Conservation (phyloP, 495 filamentous ascomycete species). For the Saxophila tyrrhenica region DNA sequence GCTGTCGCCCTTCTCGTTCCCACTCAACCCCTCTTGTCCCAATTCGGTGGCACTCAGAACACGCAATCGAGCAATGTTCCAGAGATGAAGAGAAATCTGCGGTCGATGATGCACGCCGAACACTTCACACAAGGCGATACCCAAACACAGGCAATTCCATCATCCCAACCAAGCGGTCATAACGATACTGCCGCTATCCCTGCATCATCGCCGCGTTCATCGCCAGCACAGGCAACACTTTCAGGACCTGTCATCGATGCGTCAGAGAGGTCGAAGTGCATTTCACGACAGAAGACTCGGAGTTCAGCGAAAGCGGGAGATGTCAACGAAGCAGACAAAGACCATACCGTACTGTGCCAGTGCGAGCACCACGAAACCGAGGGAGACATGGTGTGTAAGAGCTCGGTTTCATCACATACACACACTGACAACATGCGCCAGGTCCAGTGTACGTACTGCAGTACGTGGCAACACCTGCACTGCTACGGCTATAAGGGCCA, state of each 20-base stretch:
- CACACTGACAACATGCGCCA: slow-evolving; percentile 10
- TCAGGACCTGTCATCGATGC: slow-evolving; percentile 2
- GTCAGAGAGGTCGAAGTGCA: slow-evolving; percentile 16
- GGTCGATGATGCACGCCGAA: slow-evolving; percentile 15
- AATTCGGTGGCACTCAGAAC: slow-evolving; percentile 10
- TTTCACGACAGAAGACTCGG: background rate
- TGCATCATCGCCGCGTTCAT: background rate
- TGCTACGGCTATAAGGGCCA: slow-evolving; percentile 37
- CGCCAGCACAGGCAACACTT: background rate
- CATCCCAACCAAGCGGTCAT: background rate
- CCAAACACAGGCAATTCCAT: slow-evolving; percentile 2
- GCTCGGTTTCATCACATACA: background rate
- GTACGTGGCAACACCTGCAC: slow-evolving; percentile 37
- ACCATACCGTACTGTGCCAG: slow-evolving; percentile 29
- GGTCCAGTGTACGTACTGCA: slow-evolving; percentile 38
- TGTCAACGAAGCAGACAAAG: background rate
- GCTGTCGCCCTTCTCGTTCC: background rate
- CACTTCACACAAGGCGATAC: slow-evolving; percentile 15
- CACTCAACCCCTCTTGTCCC: slow-evolving; percentile 13
- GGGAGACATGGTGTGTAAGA: slow-evolving; percentile 31
- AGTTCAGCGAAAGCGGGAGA: background rate
- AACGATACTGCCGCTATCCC: slow-evolving; percentile 3
- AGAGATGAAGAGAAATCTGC: slow-evolving; percentile 6
- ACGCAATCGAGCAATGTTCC: slow-evolving; percentile 7
- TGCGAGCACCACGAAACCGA: slow-evolving; percentile 35